Conservation (phyloP, 192 early-diverging fungal genomes). For the Gamsiella multidivaricata region DNA sequence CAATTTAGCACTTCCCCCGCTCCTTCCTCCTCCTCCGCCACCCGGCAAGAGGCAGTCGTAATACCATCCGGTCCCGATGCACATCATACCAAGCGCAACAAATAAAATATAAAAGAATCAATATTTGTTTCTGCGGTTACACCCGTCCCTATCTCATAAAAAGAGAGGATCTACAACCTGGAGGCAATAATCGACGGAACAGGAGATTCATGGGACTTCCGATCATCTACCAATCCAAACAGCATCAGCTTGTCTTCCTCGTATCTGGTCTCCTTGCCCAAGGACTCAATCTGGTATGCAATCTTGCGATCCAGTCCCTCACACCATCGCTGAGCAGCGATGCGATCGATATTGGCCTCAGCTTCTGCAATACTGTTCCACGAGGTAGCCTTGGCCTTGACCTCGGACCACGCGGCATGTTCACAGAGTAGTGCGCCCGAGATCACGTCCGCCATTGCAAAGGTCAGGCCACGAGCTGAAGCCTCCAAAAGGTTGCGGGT, state of each 20-base stretch:
- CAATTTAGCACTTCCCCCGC: conserved; percentile 22
- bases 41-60: conserved; percentile 37
- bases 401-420: conserved; percentile 57
- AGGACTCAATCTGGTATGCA: conserved; percentile 23
- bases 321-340: conserved; percentile 45
- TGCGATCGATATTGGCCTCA: conserved; percentile 27
- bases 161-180: conserved; percentile 24
- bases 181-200: conserved; percentile 3
- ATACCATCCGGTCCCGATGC: not conserved
- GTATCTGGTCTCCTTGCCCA: conserved; percentile 24
- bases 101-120: not conserved
- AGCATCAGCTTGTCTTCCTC: conserved; percentile 52
- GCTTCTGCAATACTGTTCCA: not conserved
- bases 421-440: conserved; percentile 61
- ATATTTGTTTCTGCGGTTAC: not conserved
- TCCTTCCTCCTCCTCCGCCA: conserved; percentile 51
- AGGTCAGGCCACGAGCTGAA: conserved; percentile 60
- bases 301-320: conserved; percentile 32
- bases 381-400: conserved; percentile 15
- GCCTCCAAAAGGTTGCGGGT: conserved; percentile 52
- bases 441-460: conserved; percentile 61
- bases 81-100: conserved; percentile 1
- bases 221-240: conserved; percentile 37
- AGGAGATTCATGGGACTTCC: conserved; percentile 3
- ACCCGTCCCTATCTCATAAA: no score